A percentile compares a stretch with the other conserved stretches of the same genome.
Conservation (phyloP, 805 yeast species). For the Hemisphaericaspora nanyangensis region DNA sequence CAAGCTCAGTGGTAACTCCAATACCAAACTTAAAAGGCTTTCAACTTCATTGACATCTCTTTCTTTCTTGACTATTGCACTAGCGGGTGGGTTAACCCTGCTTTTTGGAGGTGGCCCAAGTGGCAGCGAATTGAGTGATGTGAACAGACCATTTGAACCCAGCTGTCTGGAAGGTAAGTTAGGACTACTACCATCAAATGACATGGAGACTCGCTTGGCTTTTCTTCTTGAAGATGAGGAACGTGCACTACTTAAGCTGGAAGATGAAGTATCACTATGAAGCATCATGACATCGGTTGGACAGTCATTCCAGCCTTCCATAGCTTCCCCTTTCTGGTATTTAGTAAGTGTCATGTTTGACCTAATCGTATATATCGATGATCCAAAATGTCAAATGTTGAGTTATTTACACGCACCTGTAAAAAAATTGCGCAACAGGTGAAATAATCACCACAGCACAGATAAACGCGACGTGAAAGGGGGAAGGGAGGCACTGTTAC, state of each 20-base stretch:
- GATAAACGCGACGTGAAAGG: too few species aligned
- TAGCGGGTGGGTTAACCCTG: not conserved
- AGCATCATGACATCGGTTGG: constrained; percentile 31
- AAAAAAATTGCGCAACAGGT: too few species aligned
- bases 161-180: not conserved
- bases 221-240: constrained; percentile 9
- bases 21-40: constrained; percentile 7
- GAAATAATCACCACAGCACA: too few species aligned
- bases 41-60: not conserved
- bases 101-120: not conserved
- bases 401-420: too few species aligned
- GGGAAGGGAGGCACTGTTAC: too few species aligned
- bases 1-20: constrained; percentile 22
- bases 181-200: not conserved
- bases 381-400: too few species aligned
- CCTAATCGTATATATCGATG: too few species aligned
- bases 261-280: constrained; percentile 3
- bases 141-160: not conserved
- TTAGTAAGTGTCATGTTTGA: constrained; percentile 27
- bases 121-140: not conserved
- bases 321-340: constrained; percentile 34
- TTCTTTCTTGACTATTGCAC: not conserved
- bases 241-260: not conserved
- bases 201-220: constrained; percentile 10
- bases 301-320: constrained; percentile 64